Base-by-base conservation (phyloP, 495 filamentous ascomycete genomes). In the Neurospora terricola region DNA sequence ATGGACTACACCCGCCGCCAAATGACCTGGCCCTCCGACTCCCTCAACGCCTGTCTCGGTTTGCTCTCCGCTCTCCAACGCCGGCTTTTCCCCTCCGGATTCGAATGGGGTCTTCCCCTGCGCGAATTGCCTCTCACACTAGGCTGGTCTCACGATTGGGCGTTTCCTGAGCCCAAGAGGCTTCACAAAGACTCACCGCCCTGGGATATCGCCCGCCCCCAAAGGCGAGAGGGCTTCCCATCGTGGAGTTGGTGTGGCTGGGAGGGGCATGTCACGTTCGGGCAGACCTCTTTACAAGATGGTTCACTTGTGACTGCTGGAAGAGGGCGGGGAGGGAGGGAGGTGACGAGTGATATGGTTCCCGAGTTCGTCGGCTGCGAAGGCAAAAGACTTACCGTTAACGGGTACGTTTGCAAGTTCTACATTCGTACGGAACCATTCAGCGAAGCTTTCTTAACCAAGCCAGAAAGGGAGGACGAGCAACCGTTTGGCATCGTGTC, bases 91-190 rank as follows among this genome's bases (percentile, higher is more conserved):
- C 75, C 75, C 5, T 23, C 37, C 14, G 38, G 42, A 0, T 78
- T 76, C 36, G 39, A 75, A 16, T 78, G 77, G 77, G 77, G 75
- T 0, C 70, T 78, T 6, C 77, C 77, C 18, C 38, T 77, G 12
- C 12, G 11, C 18, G 27, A 37, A 39, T 3, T 71, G 0, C 73
- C 75, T 14, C 66, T 72, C 11, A 73, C 68, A 0, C 54, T 77
- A 5, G 69, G 75, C 2, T 77, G 75, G 73, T 54, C 72, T 5
- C 77, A 77, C n/a, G 30, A 62, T 34, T 62, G 54, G 54, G 0
- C 5, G 0, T 62, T 62, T 9, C 54, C 54, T 2, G 23, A 62
- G 14, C 54, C 54, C 2, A 30, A 34, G 23, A 7, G 3, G 12
- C 27, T 62, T 4, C 54, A 62, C 2, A 16, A 16, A 6, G 54